Base-by-base conservation (phyloP, 331 rosid species). In the Dryas integrifolia region DNA sequence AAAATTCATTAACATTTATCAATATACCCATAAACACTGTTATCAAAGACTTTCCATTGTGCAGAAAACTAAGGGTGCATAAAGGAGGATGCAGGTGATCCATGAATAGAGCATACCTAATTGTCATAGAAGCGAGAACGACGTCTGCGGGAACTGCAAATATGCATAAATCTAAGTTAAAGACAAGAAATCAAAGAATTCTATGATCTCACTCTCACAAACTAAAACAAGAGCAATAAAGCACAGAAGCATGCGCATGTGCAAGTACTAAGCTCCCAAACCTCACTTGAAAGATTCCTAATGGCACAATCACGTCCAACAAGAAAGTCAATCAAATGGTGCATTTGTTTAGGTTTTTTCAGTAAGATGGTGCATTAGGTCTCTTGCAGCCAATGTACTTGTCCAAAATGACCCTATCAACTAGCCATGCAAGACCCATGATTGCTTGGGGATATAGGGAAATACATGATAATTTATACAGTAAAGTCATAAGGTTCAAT, bases 91-190 rank as follows among this genome's bases (percentile, higher is more conserved):
- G 69, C 56, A 24, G 53, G 24, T 21, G 48, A 58, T 61, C 69
- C 59, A 45, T 67, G 72, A 50, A 53, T 65, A 76, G 18, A 40
- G 69, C 90, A 67, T 89, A 89, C 98, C 98, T 89, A 93, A 80
- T 66, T 86, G 85, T 90, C 97, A 55, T 77, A 80, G 85, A 93
- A 87, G 84, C 98, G 96, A 67, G 94, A 87, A 14, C 91, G 88
- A 4, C 87, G 91, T 73, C 94, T 89, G 7, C 84, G 81, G 2
- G 88, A 93, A 78, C 98, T 93, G 92, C 57, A 68, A 79, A 78
- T 51, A 67, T 7, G 18, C 55, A 77, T 82, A 43, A 78, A 62
- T 51, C 40, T 39, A 26, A n/a, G 26, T 55, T 9, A 39, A 62
- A 16, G 40, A 35, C 18, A 7, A 13, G 15, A 73, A 51, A 44